A percentile compares a stretch with the other conserved stretches of the same genome.
Conservation (phyloP, 2,329 filamentous ascomycete genomes). For the Pseudocercospora ulei region DNA sequence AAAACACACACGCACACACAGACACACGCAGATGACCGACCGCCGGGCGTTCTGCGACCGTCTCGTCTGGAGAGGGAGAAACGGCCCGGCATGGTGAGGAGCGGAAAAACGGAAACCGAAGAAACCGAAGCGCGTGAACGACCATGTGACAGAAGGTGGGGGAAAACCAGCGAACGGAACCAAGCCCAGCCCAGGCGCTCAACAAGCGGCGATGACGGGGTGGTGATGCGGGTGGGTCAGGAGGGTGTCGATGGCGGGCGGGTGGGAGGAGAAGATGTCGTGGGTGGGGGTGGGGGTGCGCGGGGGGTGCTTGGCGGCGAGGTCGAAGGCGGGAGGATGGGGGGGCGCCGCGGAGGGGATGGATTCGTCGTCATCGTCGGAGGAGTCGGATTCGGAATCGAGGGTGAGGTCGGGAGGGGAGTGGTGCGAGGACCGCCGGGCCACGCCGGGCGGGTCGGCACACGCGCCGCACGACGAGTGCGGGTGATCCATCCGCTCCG, state of each 20-base stretch:
- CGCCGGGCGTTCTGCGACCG: conserved; percentile 9
- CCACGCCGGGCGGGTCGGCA: conserved; percentile 39
- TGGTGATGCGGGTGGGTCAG: conserved; percentile 34
- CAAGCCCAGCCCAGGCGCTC: conserved; percentile 24
- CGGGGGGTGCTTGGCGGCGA: conserved; percentile 42
- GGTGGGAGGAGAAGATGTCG: conserved; percentile 39
- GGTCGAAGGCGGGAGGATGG: conserved; percentile 39
- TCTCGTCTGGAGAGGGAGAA: conserved; percentile 6
- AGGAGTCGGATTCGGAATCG: conserved; percentile 37
- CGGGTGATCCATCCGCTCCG: conserved; percentile 36
- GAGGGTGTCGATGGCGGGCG: conserved; percentile 32
- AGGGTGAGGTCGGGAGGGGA: conserved; percentile 43
- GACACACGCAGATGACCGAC: background rate
- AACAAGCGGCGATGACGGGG: conserved; percentile 39
- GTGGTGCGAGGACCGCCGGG: conserved; percentile 39
- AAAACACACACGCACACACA: background rate
- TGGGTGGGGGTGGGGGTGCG: conserved; percentile 38
- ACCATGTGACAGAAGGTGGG: background rate
- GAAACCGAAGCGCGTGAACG: background rate
- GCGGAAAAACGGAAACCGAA: no score
- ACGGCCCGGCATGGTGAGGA: no score
- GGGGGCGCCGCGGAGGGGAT: conserved; percentile 42
- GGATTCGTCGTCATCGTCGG: conserved; percentile 44
- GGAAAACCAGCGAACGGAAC: conserved; percentile 10
- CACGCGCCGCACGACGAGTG: conserved; percentile 41